Base-by-base conservation (phyloP, 768 basidiomycete species). In the Lyophyllum atratum region DNA sequence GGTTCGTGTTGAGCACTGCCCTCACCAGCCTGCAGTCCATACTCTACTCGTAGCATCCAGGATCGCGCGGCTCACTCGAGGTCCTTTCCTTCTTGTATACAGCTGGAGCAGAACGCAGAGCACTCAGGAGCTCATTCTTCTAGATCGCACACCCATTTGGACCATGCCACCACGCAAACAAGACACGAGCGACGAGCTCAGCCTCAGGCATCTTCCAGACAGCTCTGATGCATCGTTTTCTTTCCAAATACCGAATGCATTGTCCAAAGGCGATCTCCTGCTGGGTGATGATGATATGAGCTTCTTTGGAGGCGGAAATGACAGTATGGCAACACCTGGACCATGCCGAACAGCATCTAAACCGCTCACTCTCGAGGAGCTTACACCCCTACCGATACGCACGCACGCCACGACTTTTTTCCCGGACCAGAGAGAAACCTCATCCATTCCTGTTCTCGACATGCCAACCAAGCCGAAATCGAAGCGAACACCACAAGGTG, bases 121-220 rank as follows among this genome's bases (percentile, higher is more conserved):
- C 9, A 46, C 11, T 31, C 29, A 11, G 5, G 45, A 28, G n/a
- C n/a, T n/a, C n/a, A n/a, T n/a, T n/a, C n/a, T n/a, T n/a, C n/a
- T n/a, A n/a, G n/a, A n/a, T n/a, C n/a, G n/a, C n/a, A n/a, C n/a
- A n/a, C n/a, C n/a, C n/a, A n/a, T n/a, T n/a, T n/a, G n/a, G n/a
- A n/a, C n/a, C n/a, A 68, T 73, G 65, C 66, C 68, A 60, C 69
- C 61, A 49, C 49, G 39, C n/a, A 52, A 34, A 44, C 52, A 64
- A 60, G 65, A 70, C 19, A 68, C 70, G 39, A 74, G 76, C 5
- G 68, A 63, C 42, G 76, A 77, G 51, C 68, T 82, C 21, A 86
- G 82, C 54, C 68, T 79, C 47, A 76, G 80, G 64, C 80, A 84
- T 67, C 64, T 85, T 25, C 84, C 84, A 39, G 83, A 86, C 59